Base-by-base conservation (phyloP, 441 rosid species). In the Populus hybrid region DNA sequence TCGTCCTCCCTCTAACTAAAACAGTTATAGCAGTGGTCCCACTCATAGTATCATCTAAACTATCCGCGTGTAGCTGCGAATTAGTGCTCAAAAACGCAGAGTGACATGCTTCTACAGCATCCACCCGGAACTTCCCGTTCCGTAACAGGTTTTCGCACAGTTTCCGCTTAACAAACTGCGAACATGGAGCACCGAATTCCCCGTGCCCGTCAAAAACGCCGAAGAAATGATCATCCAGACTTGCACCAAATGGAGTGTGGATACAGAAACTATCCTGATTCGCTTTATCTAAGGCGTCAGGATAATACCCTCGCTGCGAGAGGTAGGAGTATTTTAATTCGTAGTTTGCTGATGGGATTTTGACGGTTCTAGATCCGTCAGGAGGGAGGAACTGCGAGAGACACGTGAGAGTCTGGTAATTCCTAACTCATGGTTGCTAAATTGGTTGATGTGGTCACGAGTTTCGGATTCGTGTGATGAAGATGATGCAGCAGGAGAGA, bases 191-290 rank as follows among this genome's bases (percentile, higher is more conserved):
- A 36, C 99, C 99, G 70, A 82, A 88, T 78, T 97, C 99, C 5
- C 99, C 99, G 46, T 97, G 99, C 4, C 99, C 99, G 81, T 97
- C 99, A 42, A 97, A 97, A 18, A 97, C 98, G 0, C 98, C 99
- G 75, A 97, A 97, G 81, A 97, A 97, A 81, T 94, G 87, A 80
- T 97, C 98, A 53, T 87, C 88, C 0, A 85, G 85, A 77, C 83
- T 86, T 2, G 89, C 82, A 5, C 98, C 99, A 64, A 93, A 93
- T 6, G 98, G 98, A 3, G 98, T 93, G 80, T 97, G 97, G 40
- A 97, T 94, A 24, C 98, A 93, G 72, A 94, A 97, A 84, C 99
- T 97, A 66, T 97, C 99, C 76, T 97, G 99, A 86, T 97, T 97
- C 35, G 98, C 97, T 82, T 97, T 97, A 83, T 97, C 98, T 0